Base-by-base conservation (phyloP, 1,284 basidiomycete species). In the Rhodotorula mucilaginosa region DNA sequence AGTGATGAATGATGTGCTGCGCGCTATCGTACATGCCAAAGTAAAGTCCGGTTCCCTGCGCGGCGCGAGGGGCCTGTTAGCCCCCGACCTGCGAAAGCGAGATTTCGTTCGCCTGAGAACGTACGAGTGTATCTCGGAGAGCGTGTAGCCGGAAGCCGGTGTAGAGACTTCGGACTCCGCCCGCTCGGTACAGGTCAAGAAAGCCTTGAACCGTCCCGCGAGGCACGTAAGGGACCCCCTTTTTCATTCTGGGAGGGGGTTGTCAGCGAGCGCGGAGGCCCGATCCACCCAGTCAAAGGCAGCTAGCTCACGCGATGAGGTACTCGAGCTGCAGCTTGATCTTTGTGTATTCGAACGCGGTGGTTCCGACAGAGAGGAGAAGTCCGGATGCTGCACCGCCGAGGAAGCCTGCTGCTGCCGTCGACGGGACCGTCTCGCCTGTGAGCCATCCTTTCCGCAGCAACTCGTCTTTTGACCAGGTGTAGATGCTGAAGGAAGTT, bases 21-120 rank as follows among this genome's bases (percentile, higher is more conserved):
- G 92, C 87, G 23, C 88, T 88, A 77, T 94, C 92, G 79, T 94
- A 94, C 80, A 92, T 90, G 57, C 91, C 84, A 80, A 94, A 94
- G 80, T 94, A 94, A 39, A 93, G 82, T 5, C 89, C 88, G 15
- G 92, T 93, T 61, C 91, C 92, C 68, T 86, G 62, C 58, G 10
- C 0, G 19, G 19, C 31, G 21, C 2, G 52, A 49, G 16, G 1
- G 5, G 13, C 8, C 2, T n/a, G 26, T 56, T 21, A 48, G 44
- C 48, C 18, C 2, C 8, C 39, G 0, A 1, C 89, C 91, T 80
- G 46, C 34, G 12, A 23, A 31, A 23, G 26, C 31, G 64, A 23
- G 19, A 23, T 47, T 49, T 2, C 19, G 19, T 7, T 23, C 26
- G 15, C 31, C 26, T n/a, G 13, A 16, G n/a, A 12, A 67, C 69